Conservation (phyloP, 441 rosid genomes). For the Arabidopsis hybrid region DNA sequence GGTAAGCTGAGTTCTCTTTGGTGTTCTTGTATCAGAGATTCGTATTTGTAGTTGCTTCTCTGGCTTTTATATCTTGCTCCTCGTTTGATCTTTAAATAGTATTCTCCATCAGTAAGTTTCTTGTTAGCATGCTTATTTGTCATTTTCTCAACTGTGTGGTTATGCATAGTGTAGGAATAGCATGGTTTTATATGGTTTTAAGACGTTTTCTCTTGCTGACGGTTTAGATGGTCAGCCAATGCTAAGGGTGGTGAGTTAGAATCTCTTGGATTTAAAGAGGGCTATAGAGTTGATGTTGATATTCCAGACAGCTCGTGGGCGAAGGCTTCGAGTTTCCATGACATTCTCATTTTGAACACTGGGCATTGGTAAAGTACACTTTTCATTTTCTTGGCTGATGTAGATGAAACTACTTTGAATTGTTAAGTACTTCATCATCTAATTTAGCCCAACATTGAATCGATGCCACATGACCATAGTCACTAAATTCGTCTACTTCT, state of each 20-base stretch:
- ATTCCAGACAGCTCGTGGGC: conserved; percentile 85
- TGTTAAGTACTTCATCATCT: no score
- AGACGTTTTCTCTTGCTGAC: not conserved
- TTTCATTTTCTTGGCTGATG: not conserved
- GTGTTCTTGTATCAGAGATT: not conserved
- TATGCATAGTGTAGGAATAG: no score
- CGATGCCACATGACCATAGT: no score
- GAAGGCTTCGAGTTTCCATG: conserved; percentile 77
- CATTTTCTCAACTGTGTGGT: no score
- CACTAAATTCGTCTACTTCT: conserved; percentile 12
- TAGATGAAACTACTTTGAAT: not conserved
- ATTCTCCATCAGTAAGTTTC: not conserved
- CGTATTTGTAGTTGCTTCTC: conserved; percentile 3
- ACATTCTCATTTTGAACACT: conserved; percentile 78
- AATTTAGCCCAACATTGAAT: no score
- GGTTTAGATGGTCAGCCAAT: conserved; percentile 76
- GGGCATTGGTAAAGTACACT: conserved; percentile 79
- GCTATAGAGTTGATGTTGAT: conserved; percentile 91
- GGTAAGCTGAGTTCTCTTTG: conserved; percentile 67
- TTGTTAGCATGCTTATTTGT: not conserved
- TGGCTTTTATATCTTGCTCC: not conserved
- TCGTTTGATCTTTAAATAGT: not conserved
- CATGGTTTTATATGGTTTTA: not conserved
- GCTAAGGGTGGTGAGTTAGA: conserved; percentile 72
- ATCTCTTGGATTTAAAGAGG: conserved; percentile 84